These are phyloP conservation scores for Discostella stelligera DNA, from an alignment of 352 stramenopile genomes.

Conservation along the genomic window DNA sequence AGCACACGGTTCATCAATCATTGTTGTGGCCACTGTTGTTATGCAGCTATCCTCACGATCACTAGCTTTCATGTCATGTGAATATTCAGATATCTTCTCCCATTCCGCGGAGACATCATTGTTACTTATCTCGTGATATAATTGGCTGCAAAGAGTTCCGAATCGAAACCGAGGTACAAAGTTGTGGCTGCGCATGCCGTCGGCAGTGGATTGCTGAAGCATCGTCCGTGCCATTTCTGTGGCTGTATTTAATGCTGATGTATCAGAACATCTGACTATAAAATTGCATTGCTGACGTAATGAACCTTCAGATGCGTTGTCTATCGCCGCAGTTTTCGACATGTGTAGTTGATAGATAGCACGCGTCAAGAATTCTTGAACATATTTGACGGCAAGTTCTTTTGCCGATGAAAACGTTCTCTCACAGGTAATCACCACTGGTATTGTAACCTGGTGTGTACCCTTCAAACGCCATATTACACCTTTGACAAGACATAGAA, in stretches of 20 bases:
- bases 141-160: slow-evolving; percentile 12
- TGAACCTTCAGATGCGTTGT: slow-evolving; percentile 3
- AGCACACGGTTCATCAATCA: no score
- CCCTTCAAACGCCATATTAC: slow-evolving; percentile 23
- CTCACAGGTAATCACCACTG: slow-evolving; percentile 23
- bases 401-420: background rate
- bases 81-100: background rate
- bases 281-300: slow-evolving; percentile 8
- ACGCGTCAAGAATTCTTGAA: slow-evolving; percentile 36
- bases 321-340: background rate
- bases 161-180: slow-evolving; percentile 16
- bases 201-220: slow-evolving; percentile 6
- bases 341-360: slow-evolving; percentile 21
- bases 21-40: no score
- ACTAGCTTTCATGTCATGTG: background rate
- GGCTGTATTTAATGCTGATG: slow-evolving; percentile 3
- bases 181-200: background rate
- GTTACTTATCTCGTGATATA: slow-evolving; percentile 10
- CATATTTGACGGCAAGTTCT: slow-evolving; percentile 16
- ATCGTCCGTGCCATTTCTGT: background rate
- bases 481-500: slow-evolving; percentile 29
- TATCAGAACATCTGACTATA: slow-evolving; percentile 9
- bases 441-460: slow-evolving; percentile 1
- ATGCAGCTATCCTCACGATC: background rate
- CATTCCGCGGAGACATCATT: background rate